Conservation (phyloP, 495 filamentous ascomycete species). For the Sordaria brevicollis region DNA sequence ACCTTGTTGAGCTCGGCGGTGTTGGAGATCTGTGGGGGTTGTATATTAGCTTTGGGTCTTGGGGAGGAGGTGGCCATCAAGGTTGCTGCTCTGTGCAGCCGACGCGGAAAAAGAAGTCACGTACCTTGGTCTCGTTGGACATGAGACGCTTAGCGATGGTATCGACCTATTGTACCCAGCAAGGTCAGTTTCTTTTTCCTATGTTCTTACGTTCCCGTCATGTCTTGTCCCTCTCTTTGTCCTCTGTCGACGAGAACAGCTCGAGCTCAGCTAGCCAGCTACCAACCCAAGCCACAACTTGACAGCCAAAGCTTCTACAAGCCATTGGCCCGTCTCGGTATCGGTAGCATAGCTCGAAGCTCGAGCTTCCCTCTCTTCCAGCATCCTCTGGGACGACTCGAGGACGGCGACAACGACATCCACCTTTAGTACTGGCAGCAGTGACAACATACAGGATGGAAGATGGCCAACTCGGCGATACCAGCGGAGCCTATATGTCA, state of each 20-base stretch:
- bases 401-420: neutral
- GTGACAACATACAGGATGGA: slow-evolving; percentile 68
- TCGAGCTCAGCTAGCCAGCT: neutral
- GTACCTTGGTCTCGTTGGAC: slow-evolving; percentile 82
- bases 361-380: neutral
- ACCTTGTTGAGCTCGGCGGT: slow-evolving; percentile 64
- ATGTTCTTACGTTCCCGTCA: neutral
- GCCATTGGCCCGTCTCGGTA: slow-evolving; percentile 6
- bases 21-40: slow-evolving; percentile 49
- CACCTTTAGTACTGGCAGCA: neutral
- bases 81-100: neutral
- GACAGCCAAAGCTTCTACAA: neutral
- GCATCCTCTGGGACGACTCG: neutral
- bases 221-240: neutral
- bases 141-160: slow-evolving; percentile 98
- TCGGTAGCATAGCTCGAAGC: neutral
- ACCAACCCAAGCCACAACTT: neutral
- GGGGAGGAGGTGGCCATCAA: neutral
- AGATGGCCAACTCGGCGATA: slow-evolving; percentile 92
- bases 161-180: slow-evolving; percentile 63
- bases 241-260: neutral
- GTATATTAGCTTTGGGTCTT: too few relatives aligned
- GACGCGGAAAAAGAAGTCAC: neutral
- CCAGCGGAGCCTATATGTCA: slow-evolving; percentile 65
- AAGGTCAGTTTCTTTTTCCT: slow-evolving; percentile 9